A percentile compares a stretch with the other conserved stretches of the same genome.
Conservation (phyloP, 257 asterid species). For the Salvia hispanica region DNA sequence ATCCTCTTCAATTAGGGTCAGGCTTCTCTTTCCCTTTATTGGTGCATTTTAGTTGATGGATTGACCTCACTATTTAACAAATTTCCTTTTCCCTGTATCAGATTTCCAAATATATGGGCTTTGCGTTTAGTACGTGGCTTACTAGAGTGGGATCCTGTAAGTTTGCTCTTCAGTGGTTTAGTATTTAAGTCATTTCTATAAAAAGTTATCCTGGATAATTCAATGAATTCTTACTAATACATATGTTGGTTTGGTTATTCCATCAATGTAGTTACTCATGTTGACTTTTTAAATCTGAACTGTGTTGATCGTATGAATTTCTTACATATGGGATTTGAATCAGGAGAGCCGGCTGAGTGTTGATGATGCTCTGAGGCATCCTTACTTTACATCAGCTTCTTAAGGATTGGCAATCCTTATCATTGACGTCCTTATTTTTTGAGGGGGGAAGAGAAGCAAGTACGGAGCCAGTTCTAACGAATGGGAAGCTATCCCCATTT, state of each 20-base stretch:
- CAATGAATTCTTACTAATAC: background rate
- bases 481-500: background rate
- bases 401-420: constrained; percentile 12
- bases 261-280: constrained; percentile 3
- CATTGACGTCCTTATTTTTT: background rate
- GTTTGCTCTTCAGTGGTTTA: constrained; percentile 34
- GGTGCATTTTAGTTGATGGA: constrained; percentile 12
- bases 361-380: constrained; percentile 89
- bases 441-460: background rate
- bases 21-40: constrained; percentile 33
- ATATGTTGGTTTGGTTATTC: background rate
- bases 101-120: constrained; percentile 82
- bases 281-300: background rate
- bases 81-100: constrained; percentile 32
- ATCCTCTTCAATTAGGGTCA: constrained; percentile 92
- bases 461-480: background rate
- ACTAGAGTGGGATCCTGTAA: constrained; percentile 91
- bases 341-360: constrained; percentile 86
- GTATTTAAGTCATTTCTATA: background rate
- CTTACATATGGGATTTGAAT: constrained; percentile 24
- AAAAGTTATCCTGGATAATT: background rate
- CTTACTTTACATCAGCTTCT: constrained; percentile 59
- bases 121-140: constrained; percentile 86
- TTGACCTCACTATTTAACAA: constrained; percentile 12
- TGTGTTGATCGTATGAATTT: background rate